Conservation (phyloP, 2,329 filamentous ascomycete genomes). For the Mariannaea sp. region DNA sequence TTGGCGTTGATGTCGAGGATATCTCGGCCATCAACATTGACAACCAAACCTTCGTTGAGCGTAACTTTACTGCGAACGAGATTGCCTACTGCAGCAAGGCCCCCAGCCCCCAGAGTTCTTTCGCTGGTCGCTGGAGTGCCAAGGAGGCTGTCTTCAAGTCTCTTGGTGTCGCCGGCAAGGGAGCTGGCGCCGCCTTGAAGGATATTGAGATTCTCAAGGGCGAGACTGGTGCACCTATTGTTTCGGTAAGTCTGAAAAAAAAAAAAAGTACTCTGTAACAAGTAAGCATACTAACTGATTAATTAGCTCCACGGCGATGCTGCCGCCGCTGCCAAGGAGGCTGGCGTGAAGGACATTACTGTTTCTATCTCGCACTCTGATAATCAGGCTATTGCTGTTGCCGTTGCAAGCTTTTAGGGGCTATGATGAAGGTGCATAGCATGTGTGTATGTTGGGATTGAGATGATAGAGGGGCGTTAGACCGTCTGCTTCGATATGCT, state of each 20-base stretch:
- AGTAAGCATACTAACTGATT: conserved; percentile 44
- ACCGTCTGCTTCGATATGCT: conserved; percentile 35
- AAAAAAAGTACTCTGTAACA: no score
- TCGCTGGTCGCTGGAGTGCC: conserved; percentile 93
- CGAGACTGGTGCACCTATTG: conserved; percentile 79
- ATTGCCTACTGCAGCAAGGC: conserved; percentile 85
- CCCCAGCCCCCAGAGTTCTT: conserved; percentile 82
- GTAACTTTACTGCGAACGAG: conserved; percentile 89
- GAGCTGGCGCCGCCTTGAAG: conserved; percentile 85
- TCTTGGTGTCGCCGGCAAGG: conserved; percentile 82
- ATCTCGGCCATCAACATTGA: conserved; percentile 86
- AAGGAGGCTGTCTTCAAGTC: conserved; percentile 99
- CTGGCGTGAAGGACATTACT: conserved; percentile 84
- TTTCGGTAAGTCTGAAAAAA: conserved; percentile 80
- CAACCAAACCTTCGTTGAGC: conserved; percentile 91
- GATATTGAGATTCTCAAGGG: conserved; percentile 92
- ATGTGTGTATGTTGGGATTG: conserved; percentile 30
- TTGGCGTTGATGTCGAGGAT: conserved; percentile 93
- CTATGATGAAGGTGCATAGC: conserved; percentile 8
- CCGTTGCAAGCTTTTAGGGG: conserved; percentile 76
- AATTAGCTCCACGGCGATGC: conserved; percentile 83
- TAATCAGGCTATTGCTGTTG: conserved; percentile 90
- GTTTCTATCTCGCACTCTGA: conserved; percentile 98
- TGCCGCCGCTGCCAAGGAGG: conserved; percentile 79
- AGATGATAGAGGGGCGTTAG: conserved; percentile 33